Percentiles rank a stretch among this genome's conserved stretches.
Conservation (phyloP, 2,329 filamentous ascomycete genomes). For the Trichoderma gracile region DNA sequence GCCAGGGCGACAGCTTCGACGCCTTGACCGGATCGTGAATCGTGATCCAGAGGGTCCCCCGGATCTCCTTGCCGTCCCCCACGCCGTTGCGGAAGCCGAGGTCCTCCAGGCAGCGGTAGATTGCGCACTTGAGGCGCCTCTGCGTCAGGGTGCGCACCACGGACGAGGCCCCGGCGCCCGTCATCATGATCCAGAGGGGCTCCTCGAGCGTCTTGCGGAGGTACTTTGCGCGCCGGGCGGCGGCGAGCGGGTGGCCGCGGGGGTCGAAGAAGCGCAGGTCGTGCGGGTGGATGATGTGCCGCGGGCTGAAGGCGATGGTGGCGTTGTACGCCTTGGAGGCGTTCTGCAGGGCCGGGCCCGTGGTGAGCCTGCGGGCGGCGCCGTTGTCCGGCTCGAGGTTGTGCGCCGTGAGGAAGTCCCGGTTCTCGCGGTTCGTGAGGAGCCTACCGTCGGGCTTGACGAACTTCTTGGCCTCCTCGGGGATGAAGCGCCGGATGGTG, state of each 20-base stretch:
- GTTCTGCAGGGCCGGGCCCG: constrained; percentile 22
- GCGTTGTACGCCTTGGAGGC: constrained; percentile 31
- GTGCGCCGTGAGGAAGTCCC: constrained; percentile 34
- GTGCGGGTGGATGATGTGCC: constrained; percentile 39
- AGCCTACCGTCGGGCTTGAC: constrained; percentile 32
- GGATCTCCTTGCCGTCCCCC: constrained; percentile 26
- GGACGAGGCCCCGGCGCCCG: constrained; percentile 22
- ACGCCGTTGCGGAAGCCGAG: constrained; percentile 31
- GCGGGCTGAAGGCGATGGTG: constrained; percentile 33
- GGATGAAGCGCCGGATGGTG: constrained; percentile 30
- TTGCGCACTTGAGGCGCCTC: constrained; percentile 33
- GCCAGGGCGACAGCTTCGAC: constrained; percentile 25
- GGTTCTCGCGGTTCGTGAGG: constrained; percentile 35
- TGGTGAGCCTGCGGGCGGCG: constrained; percentile 26
- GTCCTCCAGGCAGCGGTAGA: constrained; percentile 35
- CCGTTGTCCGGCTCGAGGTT: constrained; percentile 33
- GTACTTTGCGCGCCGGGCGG: constrained; percentile 34
- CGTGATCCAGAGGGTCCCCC: constrained; percentile 34
- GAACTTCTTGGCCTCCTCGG: constrained; percentile 30
- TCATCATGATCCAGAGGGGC: constrained; percentile 39
- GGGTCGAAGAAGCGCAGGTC: constrained; percentile 39
- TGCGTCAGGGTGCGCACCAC: constrained; percentile 34
- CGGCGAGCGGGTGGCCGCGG: constrained; percentile 37
- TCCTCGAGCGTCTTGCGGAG: constrained; percentile 32
- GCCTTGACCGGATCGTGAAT: constrained; percentile 29